Percentiles rank a stretch among this genome's conserved stretches.
Evolutionary conservation across 768 basidiomycete species (phyloP).

Genomic region (Fomitopsis pulvina): DNA sequence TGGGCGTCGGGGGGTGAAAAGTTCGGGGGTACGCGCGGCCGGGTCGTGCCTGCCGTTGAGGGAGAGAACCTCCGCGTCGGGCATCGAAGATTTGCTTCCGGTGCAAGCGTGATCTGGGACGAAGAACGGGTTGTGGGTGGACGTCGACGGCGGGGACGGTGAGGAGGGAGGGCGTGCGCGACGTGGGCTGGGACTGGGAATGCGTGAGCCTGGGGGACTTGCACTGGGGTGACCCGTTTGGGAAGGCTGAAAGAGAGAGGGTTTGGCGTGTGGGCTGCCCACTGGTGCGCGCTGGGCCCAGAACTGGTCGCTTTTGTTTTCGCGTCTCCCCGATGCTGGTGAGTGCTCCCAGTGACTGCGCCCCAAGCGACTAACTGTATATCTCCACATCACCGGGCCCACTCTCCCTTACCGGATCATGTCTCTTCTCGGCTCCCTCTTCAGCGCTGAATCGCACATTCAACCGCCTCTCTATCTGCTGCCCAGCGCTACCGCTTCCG

Average conservation of each 20-base stretch:
- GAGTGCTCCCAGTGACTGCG: not conserved
- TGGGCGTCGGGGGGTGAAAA: no score
- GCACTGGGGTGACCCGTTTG: not conserved
- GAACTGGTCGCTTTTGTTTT: constrained; percentile 1
- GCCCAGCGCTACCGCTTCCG: not conserved
- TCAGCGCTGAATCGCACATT: constrained; percentile 6
- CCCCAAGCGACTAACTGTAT: constrained; percentile 1
- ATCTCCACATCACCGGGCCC: constrained; percentile 22
- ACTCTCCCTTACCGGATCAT: constrained; percentile 22
- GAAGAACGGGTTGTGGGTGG: constrained; percentile 6
- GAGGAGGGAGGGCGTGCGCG: no score
- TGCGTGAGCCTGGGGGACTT: not conserved
- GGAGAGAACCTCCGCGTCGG: not conserved
- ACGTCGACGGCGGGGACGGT: no score
- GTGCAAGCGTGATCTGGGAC: constrained; percentile 14
- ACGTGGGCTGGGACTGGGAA: no score
- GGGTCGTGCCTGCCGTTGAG: not conserved
- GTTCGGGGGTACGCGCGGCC: no score
- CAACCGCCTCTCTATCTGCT: not conserved
- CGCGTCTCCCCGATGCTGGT: constrained; percentile 3
- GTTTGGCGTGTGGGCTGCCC: not conserved
- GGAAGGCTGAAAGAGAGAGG: constrained; percentile 21
- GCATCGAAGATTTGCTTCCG: constrained; percentile 20
- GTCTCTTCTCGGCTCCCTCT: constrained; percentile 14
- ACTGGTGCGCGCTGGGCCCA: constrained; percentile 3